These are phyloP conservation scores for Neodidymelliopsis sp. DNA, from an alignment of 2,329 filamentous ascomycete genomes.

Conservation along the genomic window DNA sequence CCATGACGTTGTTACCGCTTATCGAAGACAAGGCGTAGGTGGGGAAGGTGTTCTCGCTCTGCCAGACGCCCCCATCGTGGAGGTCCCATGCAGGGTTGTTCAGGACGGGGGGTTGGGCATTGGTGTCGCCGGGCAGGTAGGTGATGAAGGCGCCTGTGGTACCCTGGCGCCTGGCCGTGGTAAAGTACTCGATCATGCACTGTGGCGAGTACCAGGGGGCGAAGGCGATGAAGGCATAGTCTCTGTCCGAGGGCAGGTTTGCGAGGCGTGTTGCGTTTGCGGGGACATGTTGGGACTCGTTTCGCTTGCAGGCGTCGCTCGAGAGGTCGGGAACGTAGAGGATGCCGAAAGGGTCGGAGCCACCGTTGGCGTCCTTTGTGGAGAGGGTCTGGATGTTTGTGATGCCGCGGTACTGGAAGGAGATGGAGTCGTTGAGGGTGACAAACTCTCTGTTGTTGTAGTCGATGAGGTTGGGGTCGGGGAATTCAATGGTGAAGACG, in stretches of 20 bases:
- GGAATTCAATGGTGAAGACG: slow-evolving; percentile 48
- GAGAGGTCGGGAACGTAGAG: slow-evolving; percentile 82
- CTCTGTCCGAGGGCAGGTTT: slow-evolving; percentile 68
- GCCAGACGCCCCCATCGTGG: slow-evolving; percentile 75
- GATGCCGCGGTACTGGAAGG: slow-evolving; percentile 49
- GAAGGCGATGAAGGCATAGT: slow-evolving; percentile 79
- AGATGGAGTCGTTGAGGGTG: slow-evolving; percentile 39
- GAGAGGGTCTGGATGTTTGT: slow-evolving; percentile 79
- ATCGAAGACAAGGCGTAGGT: slow-evolving; percentile 80
- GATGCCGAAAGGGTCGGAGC: slow-evolving; percentile 75
- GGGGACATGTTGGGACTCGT: slow-evolving; percentile 73
- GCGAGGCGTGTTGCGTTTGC: slow-evolving; percentile 74
- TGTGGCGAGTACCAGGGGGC: slow-evolving; percentile 82
- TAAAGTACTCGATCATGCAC: slow-evolving; percentile 78
- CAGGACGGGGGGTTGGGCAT: slow-evolving; percentile 69
- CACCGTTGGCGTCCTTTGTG: slow-evolving; percentile 67
- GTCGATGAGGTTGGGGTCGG: slow-evolving; percentile 40
- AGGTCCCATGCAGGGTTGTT: slow-evolving; percentile 74
- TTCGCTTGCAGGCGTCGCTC: slow-evolving; percentile 67
- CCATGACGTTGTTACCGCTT: slow-evolving; percentile 73
- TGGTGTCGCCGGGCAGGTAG: slow-evolving; percentile 58
- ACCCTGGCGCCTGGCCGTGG: slow-evolving; percentile 63
- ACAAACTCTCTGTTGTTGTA: slow-evolving; percentile 42
- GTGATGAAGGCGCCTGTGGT: slow-evolving; percentile 65
- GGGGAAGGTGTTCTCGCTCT: slow-evolving; percentile 73